Evolutionary conservation across 495 filamentous ascomycete genomes (phyloP).

Genomic region (Talaromyces adpressus): DNA sequence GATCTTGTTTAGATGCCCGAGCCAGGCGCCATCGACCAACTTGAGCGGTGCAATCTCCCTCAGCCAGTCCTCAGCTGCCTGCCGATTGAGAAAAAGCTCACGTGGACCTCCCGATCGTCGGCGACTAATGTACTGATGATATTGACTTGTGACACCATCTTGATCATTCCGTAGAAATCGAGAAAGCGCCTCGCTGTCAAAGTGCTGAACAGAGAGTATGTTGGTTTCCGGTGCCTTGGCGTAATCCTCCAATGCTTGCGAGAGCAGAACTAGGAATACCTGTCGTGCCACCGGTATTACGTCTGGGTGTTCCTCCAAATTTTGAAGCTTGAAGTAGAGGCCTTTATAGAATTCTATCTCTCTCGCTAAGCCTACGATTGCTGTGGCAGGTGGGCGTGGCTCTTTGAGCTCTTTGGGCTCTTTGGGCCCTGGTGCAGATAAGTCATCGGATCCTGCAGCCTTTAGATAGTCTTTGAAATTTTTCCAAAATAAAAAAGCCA

Average conservation of each 20-base stretch:
- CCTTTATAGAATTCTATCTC: slow-evolving; percentile 18
- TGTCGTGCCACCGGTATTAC: slow-evolving; percentile 22
- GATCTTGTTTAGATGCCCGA: slow-evolving; percentile 38
- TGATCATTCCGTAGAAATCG: slow-evolving; percentile 25
- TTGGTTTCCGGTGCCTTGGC: slow-evolving; percentile 9
- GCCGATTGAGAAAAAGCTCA: slow-evolving; percentile 27
- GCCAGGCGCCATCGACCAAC: slow-evolving; percentile 44
- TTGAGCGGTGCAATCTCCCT: slow-evolving; percentile 37
- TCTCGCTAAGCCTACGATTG: background rate
- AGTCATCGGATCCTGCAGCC: background rate
- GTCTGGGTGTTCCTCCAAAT: slow-evolving; percentile 29
- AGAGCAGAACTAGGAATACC: slow-evolving; percentile 22
- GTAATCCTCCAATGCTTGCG: slow-evolving; percentile 20
- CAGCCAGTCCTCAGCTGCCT: slow-evolving; percentile 36
- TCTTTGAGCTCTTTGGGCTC: background rate
- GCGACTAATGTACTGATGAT: slow-evolving; percentile 26
- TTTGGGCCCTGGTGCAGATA: background rate
- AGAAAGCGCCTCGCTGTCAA: slow-evolving; percentile 18
- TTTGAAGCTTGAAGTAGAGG: slow-evolving; percentile 35
- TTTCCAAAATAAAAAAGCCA: background rate
- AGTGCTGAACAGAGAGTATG: slow-evolving; percentile 30
- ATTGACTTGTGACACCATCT: slow-evolving; percentile 18
- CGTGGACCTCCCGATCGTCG: slow-evolving; percentile 10
- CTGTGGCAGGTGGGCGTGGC: background rate
- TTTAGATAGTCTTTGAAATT: background rate